Conservation (phyloP, 345 rosid genomes). For the Cardiospermum halicacabum region DNA sequence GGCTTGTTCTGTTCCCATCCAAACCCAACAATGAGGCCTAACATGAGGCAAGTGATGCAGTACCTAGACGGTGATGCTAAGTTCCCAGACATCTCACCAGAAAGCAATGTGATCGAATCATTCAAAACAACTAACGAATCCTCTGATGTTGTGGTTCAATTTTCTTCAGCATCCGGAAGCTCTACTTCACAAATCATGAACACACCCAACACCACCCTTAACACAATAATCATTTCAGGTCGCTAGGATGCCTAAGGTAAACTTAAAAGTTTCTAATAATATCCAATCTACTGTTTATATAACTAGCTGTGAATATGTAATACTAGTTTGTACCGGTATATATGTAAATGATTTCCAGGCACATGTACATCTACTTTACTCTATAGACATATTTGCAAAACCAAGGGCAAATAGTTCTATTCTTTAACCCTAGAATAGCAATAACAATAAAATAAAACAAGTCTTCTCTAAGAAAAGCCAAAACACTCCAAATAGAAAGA, state of each 20-base stretch:
- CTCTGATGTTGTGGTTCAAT: background rate
- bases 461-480: no score
- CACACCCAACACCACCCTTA: conserved; percentile 20
- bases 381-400: no score
- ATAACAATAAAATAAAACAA: no score
- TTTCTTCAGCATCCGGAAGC: background rate
- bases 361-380: background rate
- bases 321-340: background rate
- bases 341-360: conserved; percentile 12
- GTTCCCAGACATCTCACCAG: conserved; percentile 5
- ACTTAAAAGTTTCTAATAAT: background rate
- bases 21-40: conserved; percentile 21
- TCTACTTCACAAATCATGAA: conserved; percentile 17
- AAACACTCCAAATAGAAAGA: no score
- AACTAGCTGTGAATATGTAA: background rate
- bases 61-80: conserved; percentile 28
- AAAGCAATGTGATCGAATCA: background rate
- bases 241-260: background rate
- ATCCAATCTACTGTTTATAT: background rate
- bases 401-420: no score
- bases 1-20: conserved; percentile 28
- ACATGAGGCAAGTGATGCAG: conserved; percentile 19
- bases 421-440: no score
- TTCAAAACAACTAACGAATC: background rate
- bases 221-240: conserved; percentile 20